Evolutionary conservation across 2,329 filamentous ascomycete species (phyloP), one percentile per base, ranked within the genome.

Genomic region (Aspergillus melleus): DNA sequence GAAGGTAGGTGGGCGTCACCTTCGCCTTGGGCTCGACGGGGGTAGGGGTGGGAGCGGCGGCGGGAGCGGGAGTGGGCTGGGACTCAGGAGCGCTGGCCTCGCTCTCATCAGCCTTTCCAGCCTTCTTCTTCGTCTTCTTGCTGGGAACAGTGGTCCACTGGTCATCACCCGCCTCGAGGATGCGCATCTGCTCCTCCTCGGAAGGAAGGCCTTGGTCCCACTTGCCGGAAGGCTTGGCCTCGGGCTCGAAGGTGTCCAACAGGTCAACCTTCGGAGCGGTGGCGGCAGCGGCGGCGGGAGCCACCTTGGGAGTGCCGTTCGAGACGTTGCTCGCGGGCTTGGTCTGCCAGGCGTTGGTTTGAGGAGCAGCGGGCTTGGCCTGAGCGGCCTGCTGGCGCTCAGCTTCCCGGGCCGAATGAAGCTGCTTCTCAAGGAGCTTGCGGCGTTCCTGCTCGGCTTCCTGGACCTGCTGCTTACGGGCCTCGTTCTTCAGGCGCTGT

Each of bases 401-500:
- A 53, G 91, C 86, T 72, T 92, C 86, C 66, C 94, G 88, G 58
- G 92, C 92, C 61, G 85, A 84, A 63, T 92, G 90, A 65, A 92
- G 87, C 80, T 96, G 93, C 74, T 90, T 88, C 80, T 97, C 92
- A 69, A 91, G 82, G 61, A 90, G 82, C 42, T 81, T 80, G 79
- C 91, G 90, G 71, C 93, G 89, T 70, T 90, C 84, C 72, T 88
- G 86, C 79, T 97, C 93, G 0, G 89, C 86, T 68, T 90, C 89
- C 72, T 93, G 89, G 30, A 90, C 87, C 59, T 86, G 83, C 30
- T 83, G 81, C 82, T 91, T 95, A 70, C 88, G 87, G 59, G 87
- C 89, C 78, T 96, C 92, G 42, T 86, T 88, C 86, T 96, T 97
- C 81, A 90, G 87, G 67, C 89, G 86, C 80, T 96, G 95, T 81